Base-by-base conservation (phyloP, 2,329 filamentous ascomycete species). In the Simplicillium sp. region DNA sequence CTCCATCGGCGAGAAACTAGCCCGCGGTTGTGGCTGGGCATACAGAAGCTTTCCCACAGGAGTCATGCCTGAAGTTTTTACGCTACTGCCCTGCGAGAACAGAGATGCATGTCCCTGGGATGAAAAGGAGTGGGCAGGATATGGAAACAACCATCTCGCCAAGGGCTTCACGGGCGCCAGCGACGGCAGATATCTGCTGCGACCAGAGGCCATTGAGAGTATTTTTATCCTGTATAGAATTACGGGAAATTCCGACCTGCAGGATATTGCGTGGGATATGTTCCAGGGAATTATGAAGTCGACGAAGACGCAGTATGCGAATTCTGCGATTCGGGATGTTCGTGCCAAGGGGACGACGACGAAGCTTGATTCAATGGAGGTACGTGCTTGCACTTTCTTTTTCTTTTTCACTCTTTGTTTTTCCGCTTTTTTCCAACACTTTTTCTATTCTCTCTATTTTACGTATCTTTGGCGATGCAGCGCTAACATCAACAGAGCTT, bases 181-280 rank as follows among this genome's bases (percentile, higher is more conserved):
- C 34, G 74, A 81, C 43, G 60, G 65, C 33, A 69, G 70, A 41
- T 86, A 85, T 53, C 75, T 84, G 25, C 66, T 87, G 35, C 73
- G 81, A 43, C 84, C 84, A 15, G 85, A 90, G 61, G 84, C 84
- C 2, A 87, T 90, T 40, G 85, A 90, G 64, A 84, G 79, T 12
- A 75, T 92, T 4, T 90, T 87, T 58, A 75, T 87, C 54, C 76
- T 90, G 67, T 87, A 82, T 57, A 75, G 84, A 43, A 68, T 86
- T 44, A 87, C 83, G 0, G 84, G 82, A 18, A 76, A 85, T 47
- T 49, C 67, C 1, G 63, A 67, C 37, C 83, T 79, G 71, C 76
- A 76, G 53, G 73, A 82, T 43, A 78, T 78, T 54, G 84, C 82
- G 2, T 87, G 84, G 84, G 65, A 67, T 41, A 87, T 88, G 83